Evolutionary conservation across 2,329 filamentous ascomycete genomes (phyloP).

Genomic region (Purpureocillium takamizusanense): DNA sequence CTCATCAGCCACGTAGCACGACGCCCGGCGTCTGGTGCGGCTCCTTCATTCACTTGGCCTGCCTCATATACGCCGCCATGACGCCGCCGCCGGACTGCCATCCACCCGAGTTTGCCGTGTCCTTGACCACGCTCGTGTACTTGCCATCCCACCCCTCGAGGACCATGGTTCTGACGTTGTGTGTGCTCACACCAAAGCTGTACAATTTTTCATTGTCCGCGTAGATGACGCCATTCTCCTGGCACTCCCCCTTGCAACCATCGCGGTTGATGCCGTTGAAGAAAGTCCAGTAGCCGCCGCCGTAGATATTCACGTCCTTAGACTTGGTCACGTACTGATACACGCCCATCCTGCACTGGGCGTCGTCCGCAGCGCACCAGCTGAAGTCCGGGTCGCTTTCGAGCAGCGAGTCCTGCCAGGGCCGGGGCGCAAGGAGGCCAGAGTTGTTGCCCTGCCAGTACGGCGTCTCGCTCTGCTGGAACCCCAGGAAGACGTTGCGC

Average conservation of each 20-base stretch:
- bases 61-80: constrained; percentile 18
- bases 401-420: constrained; percentile 21
- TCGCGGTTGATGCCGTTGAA: constrained; percentile 12
- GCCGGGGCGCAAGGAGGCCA: constrained; percentile 24
- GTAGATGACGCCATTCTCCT: constrained; percentile 11
- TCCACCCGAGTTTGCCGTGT: constrained; percentile 14
- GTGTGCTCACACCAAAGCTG: constrained; percentile 19
- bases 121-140: constrained; percentile 6
- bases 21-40: too few species aligned
- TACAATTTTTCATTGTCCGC: constrained; percentile 10
- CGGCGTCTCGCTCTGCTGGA: constrained; percentile 37
- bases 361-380: constrained; percentile 14
- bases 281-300: constrained; percentile 17
- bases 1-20: too few species aligned
- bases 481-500: constrained; percentile 30
- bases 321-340: constrained; percentile 9
- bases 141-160: constrained; percentile 13
- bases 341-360: constrained; percentile 10
- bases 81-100: constrained; percentile 17
- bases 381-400: constrained; percentile 16
- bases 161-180: constrained; percentile 17
- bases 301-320: constrained; percentile 10
- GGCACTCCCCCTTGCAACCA: constrained; percentile 7
- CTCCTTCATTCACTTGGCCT: constrained; percentile 2
- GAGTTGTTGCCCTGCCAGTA: constrained; percentile 28